Evolutionary conservation across 2,329 filamentous ascomycete species (phyloP).

Genomic region (Leptographium wingfieldii): DNA sequence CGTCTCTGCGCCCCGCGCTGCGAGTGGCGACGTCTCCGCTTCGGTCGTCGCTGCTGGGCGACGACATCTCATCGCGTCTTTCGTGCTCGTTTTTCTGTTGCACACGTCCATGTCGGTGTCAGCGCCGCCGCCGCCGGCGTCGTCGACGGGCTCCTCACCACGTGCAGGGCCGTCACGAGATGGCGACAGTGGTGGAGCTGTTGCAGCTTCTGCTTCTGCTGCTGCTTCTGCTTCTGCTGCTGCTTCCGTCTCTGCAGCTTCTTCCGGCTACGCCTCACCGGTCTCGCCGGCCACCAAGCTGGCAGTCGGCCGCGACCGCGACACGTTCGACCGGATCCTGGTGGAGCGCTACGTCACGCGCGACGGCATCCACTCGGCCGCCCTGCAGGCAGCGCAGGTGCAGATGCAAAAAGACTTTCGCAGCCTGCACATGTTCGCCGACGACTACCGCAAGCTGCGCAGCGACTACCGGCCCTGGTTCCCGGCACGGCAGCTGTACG

Average conservation of each 20-base stretch:
- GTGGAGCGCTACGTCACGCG: constrained; percentile 41
- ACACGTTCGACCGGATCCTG: constrained; percentile 39
- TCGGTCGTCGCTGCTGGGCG: no score
- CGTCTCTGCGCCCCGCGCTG: no score
- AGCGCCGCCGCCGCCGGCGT: no score
- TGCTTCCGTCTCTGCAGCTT: no score
- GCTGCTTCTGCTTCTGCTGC: background rate
- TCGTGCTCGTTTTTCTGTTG: no score
- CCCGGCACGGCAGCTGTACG: constrained; percentile 46
- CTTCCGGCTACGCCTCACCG: no score
- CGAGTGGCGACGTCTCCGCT: no score
- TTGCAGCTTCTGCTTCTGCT: background rate
- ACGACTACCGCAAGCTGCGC: constrained; percentile 54
- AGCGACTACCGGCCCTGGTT: constrained; percentile 43
- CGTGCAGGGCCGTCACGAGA: no score
- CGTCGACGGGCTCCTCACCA: no score
- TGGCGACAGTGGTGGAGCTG: no score
- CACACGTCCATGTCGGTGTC: no score
- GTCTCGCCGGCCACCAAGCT: background rate
- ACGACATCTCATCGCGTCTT: no score
- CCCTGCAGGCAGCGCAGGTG: constrained; percentile 40
- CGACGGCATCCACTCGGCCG: constrained; percentile 41
- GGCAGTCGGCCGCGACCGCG: constrained; percentile 29
- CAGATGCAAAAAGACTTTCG: constrained; percentile 31
- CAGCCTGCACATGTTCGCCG: constrained; percentile 46